Evolutionary conservation across 345 rosid species (phyloP), one percentile per base, ranked within the genome.

Genomic region (Pistacia atlantica): DNA sequence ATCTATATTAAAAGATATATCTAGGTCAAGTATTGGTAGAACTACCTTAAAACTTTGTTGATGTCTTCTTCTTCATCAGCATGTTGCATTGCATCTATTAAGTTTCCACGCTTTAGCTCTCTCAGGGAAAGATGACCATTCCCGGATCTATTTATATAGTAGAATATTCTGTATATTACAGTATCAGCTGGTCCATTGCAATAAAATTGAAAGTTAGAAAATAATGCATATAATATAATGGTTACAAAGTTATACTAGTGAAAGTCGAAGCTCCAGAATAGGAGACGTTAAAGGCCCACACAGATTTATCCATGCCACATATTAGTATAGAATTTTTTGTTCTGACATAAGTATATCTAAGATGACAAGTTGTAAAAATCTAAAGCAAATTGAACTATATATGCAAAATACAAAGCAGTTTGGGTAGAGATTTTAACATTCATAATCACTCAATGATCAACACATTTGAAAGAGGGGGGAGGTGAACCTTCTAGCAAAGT

Each of bases 11-110:
- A 8, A 52, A 72, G 62, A 78, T 60, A 73, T 42, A 67, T 22
- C 54, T 20, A 70, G 28, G 57, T 9, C 63, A 48, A 5, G 65
- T 54, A 22, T 42, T 42, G 38, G 33, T 10, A 37, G 52, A 20
- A 63, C 72, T 78, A 96, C 99, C 98, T 93, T 89, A 96, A 81
- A 56, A 93, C 97, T 87, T 96, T 96, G 87, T 93, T 93, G 75
- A 96, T 96, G 83, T 96, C 99, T 76, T 96, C 99, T 90, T 93
- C 99, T 83, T 96, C 98, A 77, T 92, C 98, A 11, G 93, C 98
- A 84, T 93, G 92, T 74, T 84, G 98, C 93, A 93, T 88, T 65
- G 97, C 98, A 75, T 87, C 95, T 67, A 93, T 79, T 79, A 96
- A 78, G 80, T 93, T 92, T 78, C 99, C 98, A 68, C 93, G 95